Evolutionary conservation across 176 grass and related monocot species (phyloP), one percentile per base, ranked within the genome.

Genomic region (Cymbopogon citratus): DNA sequence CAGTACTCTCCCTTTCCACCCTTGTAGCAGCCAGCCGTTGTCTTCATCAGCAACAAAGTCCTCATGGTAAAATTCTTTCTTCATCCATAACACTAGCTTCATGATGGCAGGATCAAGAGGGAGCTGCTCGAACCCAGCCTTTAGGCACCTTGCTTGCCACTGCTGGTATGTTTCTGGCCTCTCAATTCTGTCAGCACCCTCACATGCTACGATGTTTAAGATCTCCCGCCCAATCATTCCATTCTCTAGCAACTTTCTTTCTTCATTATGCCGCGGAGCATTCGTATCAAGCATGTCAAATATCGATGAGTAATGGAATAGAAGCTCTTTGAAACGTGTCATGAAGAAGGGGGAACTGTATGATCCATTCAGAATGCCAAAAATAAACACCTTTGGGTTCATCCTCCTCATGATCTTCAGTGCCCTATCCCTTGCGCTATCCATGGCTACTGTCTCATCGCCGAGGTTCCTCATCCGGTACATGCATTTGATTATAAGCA

Each of bases 301-400:
- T 9, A 87, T 0, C 59, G 85, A 52, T 34, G 48, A 46, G 63
- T 61, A 81, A 64, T 87, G 48, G 78, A 81, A 75, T 78, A 81
- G 44, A 26, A 81, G 78, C 51, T 87, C 85, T 75, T 81, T 87
- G 25, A 87, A 87, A 18, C 78, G 77, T 61, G 71, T 48, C 59
- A 81, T 12, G 34, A 87, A 87, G 85, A 87, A 81, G 13, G 85
- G 85, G 63, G 49, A 75, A 45, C 71, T 75, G 63, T 87, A 81
- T 46, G 71, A 87, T 81, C 78, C 85, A 60, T 81, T 75, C 62
- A 69, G 12, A 12, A 75, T 15, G 34, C 85, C 85, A 25, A 60
- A 49, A 39, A 87, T 41, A 9, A 81, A 87, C 24, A 87, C 43
- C 5, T 45, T 69, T 6, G 85, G 78, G 21, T 81, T 87, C 63